Evolutionary conservation across 2,329 filamentous ascomycete genomes (phyloP).

Genomic region (Aspergillus hiratsukae): DNA sequence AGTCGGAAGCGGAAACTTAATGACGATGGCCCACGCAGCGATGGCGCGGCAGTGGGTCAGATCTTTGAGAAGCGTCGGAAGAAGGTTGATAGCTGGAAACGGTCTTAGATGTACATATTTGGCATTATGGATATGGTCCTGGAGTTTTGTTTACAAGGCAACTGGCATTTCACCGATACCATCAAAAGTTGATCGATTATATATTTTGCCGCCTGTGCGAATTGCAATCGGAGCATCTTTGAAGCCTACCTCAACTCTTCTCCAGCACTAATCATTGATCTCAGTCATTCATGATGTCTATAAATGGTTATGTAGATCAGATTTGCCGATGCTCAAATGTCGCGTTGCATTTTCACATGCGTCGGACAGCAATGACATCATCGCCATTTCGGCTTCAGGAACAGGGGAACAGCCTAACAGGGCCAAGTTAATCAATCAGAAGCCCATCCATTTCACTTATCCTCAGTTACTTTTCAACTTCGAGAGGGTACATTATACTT

Average conservation of each 20-base stretch:
- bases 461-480: background rate
- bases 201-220: background rate
- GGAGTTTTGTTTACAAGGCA: slow-evolving; percentile 2
- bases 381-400: background rate
- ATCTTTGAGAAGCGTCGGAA: slow-evolving; percentile 42
- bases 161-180: background rate
- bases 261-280: background rate
- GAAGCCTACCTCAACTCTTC: background rate
- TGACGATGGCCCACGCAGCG: slow-evolving; percentile 68
- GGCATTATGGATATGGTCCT: background rate
- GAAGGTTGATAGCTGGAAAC: slow-evolving; percentile 42
- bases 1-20: slow-evolving; percentile 72
- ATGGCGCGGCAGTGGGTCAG: slow-evolving; percentile 64
- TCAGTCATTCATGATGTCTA: background rate
- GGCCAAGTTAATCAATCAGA: background rate
- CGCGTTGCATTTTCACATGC: background rate
- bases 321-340: background rate
- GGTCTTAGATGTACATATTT: slow-evolving; percentile 10
- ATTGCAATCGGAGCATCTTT: background rate
- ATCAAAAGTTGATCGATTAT: background rate
- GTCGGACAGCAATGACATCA: background rate
- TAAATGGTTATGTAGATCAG: background rate
- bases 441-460: background rate
- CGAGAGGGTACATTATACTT: background rate
- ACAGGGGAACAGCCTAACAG: too few species aligned